Base-by-base conservation (phyloP, 345 rosid genomes). In the Citrus australasica region DNA sequence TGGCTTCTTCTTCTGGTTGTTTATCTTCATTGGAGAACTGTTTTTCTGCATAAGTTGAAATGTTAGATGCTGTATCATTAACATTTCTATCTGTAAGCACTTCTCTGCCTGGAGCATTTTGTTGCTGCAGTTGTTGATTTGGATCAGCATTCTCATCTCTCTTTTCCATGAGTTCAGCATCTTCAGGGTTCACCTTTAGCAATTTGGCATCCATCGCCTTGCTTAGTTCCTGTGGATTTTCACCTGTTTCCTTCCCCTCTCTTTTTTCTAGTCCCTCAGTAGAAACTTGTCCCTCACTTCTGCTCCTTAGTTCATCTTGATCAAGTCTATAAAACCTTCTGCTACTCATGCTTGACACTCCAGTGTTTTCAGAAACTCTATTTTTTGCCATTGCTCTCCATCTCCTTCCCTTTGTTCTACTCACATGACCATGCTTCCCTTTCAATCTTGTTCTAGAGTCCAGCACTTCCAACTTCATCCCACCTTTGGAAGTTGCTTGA, bases 311-410 rank as follows among this genome's bases (percentile, higher is more conserved):
- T 35, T 21, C 73, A 37, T 71, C 74, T 67, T 30, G 64, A 71
- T 76, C 56, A 38, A 63, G 59, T 7, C 27, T 64, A 25, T 75
- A 53, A 42, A 71, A 30, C 42, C 63, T 84, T 51, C 79, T 60
- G 35, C 25, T 79, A 28, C 32, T 71, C 25, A 46, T 65, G 67
- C 51, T 69, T 24, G 25, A 16, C 48, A 5, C 64, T 27, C 73
- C 79, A 56, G 62, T 27, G 35, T 32, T 48, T 69, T 51, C 73
- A 48, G 76, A 69, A 73, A 61, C 79, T 30, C 71, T 78, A 61
- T 63, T 80, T 68, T 79, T 81, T 3, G 89, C 75, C 24, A 74
- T 69, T 19, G 40, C 58, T 74, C 79, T 82, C 89, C 86, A 79
- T 79, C 74, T 79, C 82, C 76, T 84, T 56, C 83, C 83, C 73